Conservation (phyloP, 2,329 filamentous ascomycete species). For the Harringtonia lauricola region DNA sequence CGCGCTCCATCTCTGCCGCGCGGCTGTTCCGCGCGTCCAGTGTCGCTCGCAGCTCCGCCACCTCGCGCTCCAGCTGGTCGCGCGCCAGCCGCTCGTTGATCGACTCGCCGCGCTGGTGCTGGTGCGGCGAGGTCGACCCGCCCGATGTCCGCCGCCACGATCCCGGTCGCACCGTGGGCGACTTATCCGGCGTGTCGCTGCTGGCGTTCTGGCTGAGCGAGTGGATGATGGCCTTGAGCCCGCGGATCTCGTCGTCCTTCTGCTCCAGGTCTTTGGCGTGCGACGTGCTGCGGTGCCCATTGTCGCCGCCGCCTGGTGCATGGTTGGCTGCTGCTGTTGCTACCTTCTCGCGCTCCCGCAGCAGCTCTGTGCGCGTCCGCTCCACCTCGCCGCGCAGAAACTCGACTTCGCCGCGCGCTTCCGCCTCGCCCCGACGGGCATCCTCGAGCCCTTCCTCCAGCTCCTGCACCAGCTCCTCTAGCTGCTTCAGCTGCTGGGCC, state of each 20-base stretch:
- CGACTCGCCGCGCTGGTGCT: conserved; percentile 37
- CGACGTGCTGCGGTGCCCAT: conserved; percentile 29
- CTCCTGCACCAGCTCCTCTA: conserved; percentile 93
- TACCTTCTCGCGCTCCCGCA: conserved; percentile 64
- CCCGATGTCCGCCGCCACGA: conserved; percentile 17
- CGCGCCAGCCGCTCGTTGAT: conserved; percentile 45
- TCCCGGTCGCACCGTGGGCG: conserved; percentile 3
- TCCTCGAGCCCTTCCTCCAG: conserved; percentile 95
- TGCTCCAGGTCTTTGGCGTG: conserved; percentile 70
- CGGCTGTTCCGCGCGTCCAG: conserved; percentile 61
- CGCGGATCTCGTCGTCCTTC: conserved; percentile 94
- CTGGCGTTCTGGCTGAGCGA: conserved; percentile 72
- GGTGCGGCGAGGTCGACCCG: conserved; percentile 19
- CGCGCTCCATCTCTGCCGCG: conserved; percentile 79
- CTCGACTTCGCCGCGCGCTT: conserved; percentile 91
- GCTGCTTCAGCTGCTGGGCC: conserved; percentile 80
- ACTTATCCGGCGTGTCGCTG: conserved; percentile 18
- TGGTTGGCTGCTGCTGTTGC: too few species aligned
- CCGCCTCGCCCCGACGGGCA: conserved; percentile 83
- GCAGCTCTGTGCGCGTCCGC: conserved; percentile 75
- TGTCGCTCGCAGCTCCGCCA: conserved; percentile 63
- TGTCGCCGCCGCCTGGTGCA: conserved; percentile 23
- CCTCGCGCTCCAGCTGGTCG: conserved; percentile 68
- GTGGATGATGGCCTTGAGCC: conserved; percentile 95
- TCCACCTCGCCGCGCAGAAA: conserved; percentile 93